Evolutionary conservation across 352 stramenopile genomes (phyloP), one percentile per base, ranked within the genome.

Genomic region (Plasmopara halstedii): DNA sequence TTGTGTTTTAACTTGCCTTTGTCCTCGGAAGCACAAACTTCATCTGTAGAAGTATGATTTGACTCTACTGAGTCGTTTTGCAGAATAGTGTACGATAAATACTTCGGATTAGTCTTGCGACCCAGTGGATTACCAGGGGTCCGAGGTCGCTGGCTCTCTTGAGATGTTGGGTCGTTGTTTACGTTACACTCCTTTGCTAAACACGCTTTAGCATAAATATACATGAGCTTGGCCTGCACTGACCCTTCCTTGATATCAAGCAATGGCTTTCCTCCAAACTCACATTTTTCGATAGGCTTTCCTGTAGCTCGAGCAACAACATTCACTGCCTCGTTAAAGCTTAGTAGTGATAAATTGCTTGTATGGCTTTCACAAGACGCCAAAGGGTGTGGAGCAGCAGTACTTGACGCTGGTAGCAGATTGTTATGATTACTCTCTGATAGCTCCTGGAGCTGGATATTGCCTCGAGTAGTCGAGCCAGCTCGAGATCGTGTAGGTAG

Each of bases 171-270:
- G 31, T 66, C 47, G 19, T 59, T 23, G 22, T 52, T 55, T 4
- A 44, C 48, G n/a, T 27, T 56, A 9, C 53, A 58, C 17, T 85
- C 66, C 51, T 78, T 85, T 15, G 75, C 78, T 18, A 90, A 45
- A 48, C 78, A 90, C 9, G 78, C 73, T 49, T 84, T 84, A 1
- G 78, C 78, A 47, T 85, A 90, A 36, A 82, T 82, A 29, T 68
- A 55, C 53, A 90, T 59, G 3, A 90, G 50, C 35, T 78, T 75
- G 9, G 75, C 72, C 44, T 90, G 75, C 5, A 85, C 62, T 2
- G 73, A 74, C 34, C 73, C 78, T 53, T 86, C 71, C 19, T 68
- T 63, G 37, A 90, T 90, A 23, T 72, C 37, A 4, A 71, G 48
- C 9, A 90, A 48, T 2, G 67, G 69, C 6, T 72, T 48, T 6